These are phyloP conservation scores for Primulina huaijiensis DNA, from an alignment of 257 asterid genomes.

Conservation along the genomic window DNA sequence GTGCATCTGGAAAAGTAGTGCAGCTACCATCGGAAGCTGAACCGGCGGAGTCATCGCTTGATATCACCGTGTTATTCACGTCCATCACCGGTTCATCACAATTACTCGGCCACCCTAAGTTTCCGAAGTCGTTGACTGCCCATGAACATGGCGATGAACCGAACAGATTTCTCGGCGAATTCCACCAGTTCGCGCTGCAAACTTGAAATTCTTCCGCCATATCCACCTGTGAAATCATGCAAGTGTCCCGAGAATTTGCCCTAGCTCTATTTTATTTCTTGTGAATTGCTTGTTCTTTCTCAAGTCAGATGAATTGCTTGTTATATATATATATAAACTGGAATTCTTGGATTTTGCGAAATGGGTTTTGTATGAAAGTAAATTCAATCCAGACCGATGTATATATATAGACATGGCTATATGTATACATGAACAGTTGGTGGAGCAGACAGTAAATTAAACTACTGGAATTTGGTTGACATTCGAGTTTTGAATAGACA, in stretches of 20 bases:
- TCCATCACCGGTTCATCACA: slow-evolving; percentile 26
- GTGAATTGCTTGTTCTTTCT: neutral
- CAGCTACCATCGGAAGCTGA: slow-evolving; percentile 39
- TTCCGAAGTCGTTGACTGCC: slow-evolving; percentile 37
- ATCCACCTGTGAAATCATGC: slow-evolving; percentile 1
- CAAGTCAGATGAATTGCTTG: neutral
- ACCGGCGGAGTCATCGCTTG: slow-evolving; percentile 42
- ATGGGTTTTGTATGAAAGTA: slow-evolving; percentile 34
- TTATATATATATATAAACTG: neutral
- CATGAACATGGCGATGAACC: slow-evolving; percentile 54
- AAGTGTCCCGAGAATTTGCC: neutral
- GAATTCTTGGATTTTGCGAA: slow-evolving; percentile 5
- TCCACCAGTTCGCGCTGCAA: slow-evolving; percentile 78
- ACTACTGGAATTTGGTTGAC: slow-evolving; percentile 52
- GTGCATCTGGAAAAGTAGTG: slow-evolving; percentile 29
- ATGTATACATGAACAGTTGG: slow-evolving; percentile 15
- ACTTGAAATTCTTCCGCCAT: slow-evolving; percentile 80
- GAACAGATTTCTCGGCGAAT: slow-evolving; percentile 46
- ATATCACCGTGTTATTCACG: slow-evolving; percentile 30
- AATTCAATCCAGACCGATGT: slow-evolving; percentile 18
- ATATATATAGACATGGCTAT: slow-evolving; percentile 15
- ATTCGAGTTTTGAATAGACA: neutral
- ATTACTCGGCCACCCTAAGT: slow-evolving; percentile 27
- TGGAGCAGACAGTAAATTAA: slow-evolving; percentile 22
- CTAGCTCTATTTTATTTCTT: neutral